Conservation (phyloP, 345 rosid genomes). For the Dipteronia dyeriana region DNA sequence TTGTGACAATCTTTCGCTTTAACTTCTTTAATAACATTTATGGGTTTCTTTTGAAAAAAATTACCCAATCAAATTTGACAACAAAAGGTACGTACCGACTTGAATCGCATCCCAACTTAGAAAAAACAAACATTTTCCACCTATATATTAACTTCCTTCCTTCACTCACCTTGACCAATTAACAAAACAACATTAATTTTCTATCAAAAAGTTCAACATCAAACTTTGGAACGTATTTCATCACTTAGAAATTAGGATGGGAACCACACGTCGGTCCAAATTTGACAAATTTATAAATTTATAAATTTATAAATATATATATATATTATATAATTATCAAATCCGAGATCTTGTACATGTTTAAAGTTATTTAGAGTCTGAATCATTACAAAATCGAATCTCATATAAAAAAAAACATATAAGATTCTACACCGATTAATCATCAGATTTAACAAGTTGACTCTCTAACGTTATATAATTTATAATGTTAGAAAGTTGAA, state of each 20-base stretch:
- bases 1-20: not conserved
- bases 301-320: no score
- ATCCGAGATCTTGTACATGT: no score
- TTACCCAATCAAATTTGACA: not conserved
- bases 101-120: not conserved
- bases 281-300: slow-evolving; percentile 16
- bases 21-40: not conserved
- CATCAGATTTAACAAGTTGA: no score
- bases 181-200: not conserved
- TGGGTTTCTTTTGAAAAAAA: slow-evolving; percentile 15
- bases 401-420: no score
- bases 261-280: slow-evolving; percentile 18
- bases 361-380: no score
- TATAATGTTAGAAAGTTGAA: no score
- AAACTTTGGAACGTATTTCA: not conserved
- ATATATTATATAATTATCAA: no score
- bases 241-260: not conserved
- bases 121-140: not conserved
- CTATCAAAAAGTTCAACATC: not conserved
- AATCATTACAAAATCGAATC: no score
- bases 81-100: not conserved
- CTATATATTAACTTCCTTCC: not conserved
- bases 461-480: no score
- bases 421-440: no score
- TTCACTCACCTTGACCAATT: slow-evolving; percentile 13